Conservation (phyloP, 129 eudicot species). For the Tagetes patula region DNA sequence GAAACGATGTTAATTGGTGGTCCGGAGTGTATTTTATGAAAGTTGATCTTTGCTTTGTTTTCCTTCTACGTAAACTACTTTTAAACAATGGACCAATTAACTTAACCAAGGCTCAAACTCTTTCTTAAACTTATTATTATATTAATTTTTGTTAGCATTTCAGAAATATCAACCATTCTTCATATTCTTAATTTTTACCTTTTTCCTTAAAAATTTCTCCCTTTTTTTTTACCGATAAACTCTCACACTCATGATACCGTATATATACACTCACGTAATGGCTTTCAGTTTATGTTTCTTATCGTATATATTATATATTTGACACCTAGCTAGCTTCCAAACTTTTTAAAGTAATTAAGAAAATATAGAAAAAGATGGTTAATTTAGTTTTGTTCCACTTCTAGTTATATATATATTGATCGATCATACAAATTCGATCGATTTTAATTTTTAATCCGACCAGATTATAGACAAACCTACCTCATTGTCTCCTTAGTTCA, state of each 20-base stretch:
- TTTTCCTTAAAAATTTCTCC: background rate
- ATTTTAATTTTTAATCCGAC: background rate
- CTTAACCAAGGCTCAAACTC: background rate
- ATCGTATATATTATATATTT: background rate
- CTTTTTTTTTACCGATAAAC: background rate
- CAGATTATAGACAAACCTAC: background rate
- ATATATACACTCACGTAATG: background rate
- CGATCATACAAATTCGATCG: background rate
- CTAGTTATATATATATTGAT: background rate
- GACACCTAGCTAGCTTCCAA: background rate
- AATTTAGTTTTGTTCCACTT: background rate
- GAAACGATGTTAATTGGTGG: background rate
- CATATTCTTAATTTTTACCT: background rate
- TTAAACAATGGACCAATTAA: slow-evolving; percentile 1
- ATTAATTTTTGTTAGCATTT: background rate
- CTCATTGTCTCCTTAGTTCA: background rate
- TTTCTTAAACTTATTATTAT: background rate
- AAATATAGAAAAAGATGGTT: background rate
- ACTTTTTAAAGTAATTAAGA: background rate
- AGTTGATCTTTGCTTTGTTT: background rate
- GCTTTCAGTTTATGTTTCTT: too few species aligned
- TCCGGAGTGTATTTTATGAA: slow-evolving; percentile 6
- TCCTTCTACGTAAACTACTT: slow-evolving; percentile 14
- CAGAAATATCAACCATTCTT: slow-evolving; percentile 1
- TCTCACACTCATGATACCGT: background rate